Evolutionary conservation across 78 protist species (phyloP).

Genomic region (Emiliania huxleyi): DNA sequence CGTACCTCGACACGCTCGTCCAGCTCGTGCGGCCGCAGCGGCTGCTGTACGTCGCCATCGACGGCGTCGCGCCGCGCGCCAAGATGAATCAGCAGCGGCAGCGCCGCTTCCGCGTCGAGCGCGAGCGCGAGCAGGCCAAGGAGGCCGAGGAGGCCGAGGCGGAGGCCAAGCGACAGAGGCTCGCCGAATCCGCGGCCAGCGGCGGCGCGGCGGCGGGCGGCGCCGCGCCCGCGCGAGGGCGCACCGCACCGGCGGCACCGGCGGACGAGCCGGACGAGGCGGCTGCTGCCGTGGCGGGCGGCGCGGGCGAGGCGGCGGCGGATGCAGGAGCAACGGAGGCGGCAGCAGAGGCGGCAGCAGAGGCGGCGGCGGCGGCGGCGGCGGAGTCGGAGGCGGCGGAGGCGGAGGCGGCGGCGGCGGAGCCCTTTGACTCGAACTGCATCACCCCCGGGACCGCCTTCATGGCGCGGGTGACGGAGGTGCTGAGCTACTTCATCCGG

Average conservation of each 20-base stretch:
- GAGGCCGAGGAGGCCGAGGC: not conserved
- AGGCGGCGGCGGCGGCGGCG: too few species aligned
- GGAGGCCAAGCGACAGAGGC: not conserved
- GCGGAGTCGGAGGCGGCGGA: not conserved
- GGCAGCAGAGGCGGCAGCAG: too few species aligned
- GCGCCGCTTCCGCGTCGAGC: slow-evolving; percentile 75
- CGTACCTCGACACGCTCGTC: slow-evolving; percentile 83
- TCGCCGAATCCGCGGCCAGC: too few species aligned
- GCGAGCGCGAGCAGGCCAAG: not conserved
- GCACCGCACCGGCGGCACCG: too few species aligned
- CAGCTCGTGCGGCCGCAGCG: slow-evolving; percentile 74
- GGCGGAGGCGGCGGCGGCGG: not conserved
- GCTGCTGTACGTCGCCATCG: slow-evolving; percentile 90
- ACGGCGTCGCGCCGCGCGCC: slow-evolving; percentile 95
- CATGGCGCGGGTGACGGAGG: slow-evolving; percentile 66
- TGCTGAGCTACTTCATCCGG: slow-evolving; percentile 50
- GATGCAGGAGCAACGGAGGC: too few species aligned
- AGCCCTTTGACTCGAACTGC: slow-evolving; percentile 82
- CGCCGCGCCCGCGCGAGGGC: too few species aligned
- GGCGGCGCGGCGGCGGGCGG: too few species aligned
- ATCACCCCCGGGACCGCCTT: slow-evolving; percentile 95
- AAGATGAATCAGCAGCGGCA: slow-evolving; percentile 96
- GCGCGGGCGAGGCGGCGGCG: too few species aligned
- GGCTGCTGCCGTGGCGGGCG: too few species aligned
- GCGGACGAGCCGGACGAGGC: too few species aligned